A percentile compares a stretch with the other conserved stretches of the same genome.
phyloP scores from a whole-genome alignment of 768 basidiomycete species.

The Ramaria sp. region DNA sequence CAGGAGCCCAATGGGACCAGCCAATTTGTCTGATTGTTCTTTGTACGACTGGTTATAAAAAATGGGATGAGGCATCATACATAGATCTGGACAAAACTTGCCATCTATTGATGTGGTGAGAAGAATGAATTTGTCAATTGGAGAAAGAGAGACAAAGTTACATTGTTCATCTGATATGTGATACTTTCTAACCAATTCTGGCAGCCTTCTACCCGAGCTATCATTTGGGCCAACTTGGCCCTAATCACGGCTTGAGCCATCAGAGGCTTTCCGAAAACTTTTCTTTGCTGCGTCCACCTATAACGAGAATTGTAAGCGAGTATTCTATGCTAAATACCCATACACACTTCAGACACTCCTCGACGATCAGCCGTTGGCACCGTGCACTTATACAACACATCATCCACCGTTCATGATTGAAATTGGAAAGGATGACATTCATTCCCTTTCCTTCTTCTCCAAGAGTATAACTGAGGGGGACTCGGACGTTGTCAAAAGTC shows the following conservation, averaged over 20 bases:
- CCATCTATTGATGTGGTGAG: slow-evolving; percentile 6
- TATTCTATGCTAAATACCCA: background rate
- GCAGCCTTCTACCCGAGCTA: slow-evolving; percentile 73
- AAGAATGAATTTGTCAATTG: background rate
- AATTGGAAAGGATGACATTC: slow-evolving; percentile 71
- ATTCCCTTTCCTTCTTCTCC: slow-evolving; percentile 79
- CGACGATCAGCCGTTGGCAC: slow-evolving; percentile 71
- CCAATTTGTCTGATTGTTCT: slow-evolving; percentile 75
- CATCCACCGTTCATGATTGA: slow-evolving; percentile 90
- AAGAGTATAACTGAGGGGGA: slow-evolving; percentile 80
- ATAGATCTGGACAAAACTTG: background rate
- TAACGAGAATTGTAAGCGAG: slow-evolving; percentile 7
- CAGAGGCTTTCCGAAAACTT: slow-evolving; percentile 85
- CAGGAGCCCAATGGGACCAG: slow-evolving; percentile 79
- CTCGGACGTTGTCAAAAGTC: slow-evolving; percentile 41
- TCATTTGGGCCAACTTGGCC: slow-evolving; percentile 80
- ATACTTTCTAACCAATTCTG: slow-evolving; percentile 87
- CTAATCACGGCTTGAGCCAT: slow-evolving; percentile 79
- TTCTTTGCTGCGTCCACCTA: slow-evolving; percentile 82
- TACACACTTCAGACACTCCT: slow-evolving; percentile 77
- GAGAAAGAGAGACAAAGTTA: slow-evolving; percentile 16
- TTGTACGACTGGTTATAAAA: slow-evolving; percentile 46
- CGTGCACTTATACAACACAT: slow-evolving; percentile 59
- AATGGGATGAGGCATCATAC: slow-evolving; percentile 11
- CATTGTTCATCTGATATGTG: slow-evolving; percentile 89